Evolutionary conservation across 1,284 basidiomycete genomes (phyloP).

Genomic region (Mycena sp.): DNA sequence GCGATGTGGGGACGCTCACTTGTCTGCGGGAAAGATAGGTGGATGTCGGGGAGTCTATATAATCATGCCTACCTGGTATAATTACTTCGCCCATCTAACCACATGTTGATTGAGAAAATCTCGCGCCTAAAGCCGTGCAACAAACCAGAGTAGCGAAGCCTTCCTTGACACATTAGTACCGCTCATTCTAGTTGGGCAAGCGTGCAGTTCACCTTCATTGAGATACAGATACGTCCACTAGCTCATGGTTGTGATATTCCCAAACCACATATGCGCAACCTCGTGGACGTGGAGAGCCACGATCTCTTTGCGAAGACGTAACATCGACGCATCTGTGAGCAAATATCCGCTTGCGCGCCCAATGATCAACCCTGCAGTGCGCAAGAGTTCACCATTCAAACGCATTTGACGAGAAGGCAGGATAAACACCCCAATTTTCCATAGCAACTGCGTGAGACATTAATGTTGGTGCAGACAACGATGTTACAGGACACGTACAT

Average conservation of each 20-base stretch:
- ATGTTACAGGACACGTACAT: neutral
- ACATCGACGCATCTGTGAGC: slow-evolving; percentile 59
- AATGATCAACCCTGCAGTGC: slow-evolving; percentile 13
- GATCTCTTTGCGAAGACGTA: slow-evolving; percentile 80
- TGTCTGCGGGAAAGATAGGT: slow-evolving; percentile 1
- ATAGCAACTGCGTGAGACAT: slow-evolving; percentile 57
- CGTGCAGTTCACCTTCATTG: slow-evolving; percentile 67
- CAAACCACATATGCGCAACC: slow-evolving; percentile 49
- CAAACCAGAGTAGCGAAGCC: slow-evolving; percentile 85
- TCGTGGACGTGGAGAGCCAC: slow-evolving; percentile 86
- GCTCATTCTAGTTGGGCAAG: neutral
- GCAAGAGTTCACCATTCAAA: neutral
- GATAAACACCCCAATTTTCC: slow-evolving; percentile 98
- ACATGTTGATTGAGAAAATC: slow-evolving; percentile 23
- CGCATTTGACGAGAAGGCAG: slow-evolving; percentile 81
- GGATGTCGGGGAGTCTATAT: slow-evolving; percentile 18
- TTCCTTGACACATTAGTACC: slow-evolving; percentile 37
- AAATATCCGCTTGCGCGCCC: slow-evolving; percentile 64
- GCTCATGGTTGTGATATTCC: slow-evolving; percentile 84
- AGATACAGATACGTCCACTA: slow-evolving; percentile 95
- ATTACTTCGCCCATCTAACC: slow-evolving; percentile 89
- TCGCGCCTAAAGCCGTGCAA: neutral
- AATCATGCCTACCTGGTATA: slow-evolving; percentile 69
- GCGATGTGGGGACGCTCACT: neutral
- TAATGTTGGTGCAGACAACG: neutral